A percentile compares a stretch with the other conserved stretches of the same genome.
Conservation (phyloP, 148 eudicot species). For the Rhododendron henanense region DNA sequence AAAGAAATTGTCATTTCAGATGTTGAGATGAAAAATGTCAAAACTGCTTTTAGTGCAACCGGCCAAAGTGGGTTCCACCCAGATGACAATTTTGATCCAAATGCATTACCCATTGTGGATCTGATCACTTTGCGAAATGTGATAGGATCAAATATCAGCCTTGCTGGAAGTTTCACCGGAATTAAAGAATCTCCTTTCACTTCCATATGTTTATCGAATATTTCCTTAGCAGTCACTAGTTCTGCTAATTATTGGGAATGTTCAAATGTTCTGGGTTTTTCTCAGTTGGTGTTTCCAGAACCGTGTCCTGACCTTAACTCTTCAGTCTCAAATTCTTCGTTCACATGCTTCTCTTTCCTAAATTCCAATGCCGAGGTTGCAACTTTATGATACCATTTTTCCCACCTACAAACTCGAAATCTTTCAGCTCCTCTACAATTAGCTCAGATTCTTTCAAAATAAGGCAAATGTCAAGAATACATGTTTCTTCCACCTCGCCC, state of each 20-base stretch:
- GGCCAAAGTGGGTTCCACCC: slow-evolving; percentile 42
- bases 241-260: slow-evolving; percentile 37
- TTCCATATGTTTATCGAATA: slow-evolving; percentile 25
- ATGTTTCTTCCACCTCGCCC: neutral
- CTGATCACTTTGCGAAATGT: slow-evolving; percentile 31
- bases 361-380: slow-evolving; percentile 25
- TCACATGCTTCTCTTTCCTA: slow-evolving; percentile 19
- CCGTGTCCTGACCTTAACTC: slow-evolving; percentile 43
- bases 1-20: slow-evolving; percentile 26
- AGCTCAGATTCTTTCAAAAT: slow-evolving; percentile 43
- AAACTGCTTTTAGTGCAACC: slow-evolving; percentile 37
- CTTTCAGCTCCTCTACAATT: neutral
- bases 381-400: slow-evolving; percentile 14
- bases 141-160: slow-evolving; percentile 28
- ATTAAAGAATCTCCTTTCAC: slow-evolving; percentile 40
- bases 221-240: slow-evolving; percentile 31
- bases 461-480: slow-evolving; percentile 15
- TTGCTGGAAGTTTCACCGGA: slow-evolving; percentile 45
- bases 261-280: slow-evolving; percentile 42
- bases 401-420: neutral
- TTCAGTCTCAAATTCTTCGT: slow-evolving; percentile 11
- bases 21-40: slow-evolving; percentile 27
- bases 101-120: slow-evolving; percentile 31
- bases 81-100: slow-evolving; percentile 36
- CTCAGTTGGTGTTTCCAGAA: slow-evolving; percentile 33